Base-by-base conservation (phyloP, 495 filamentous ascomycete species). In the Margaritispora aquatica region DNA sequence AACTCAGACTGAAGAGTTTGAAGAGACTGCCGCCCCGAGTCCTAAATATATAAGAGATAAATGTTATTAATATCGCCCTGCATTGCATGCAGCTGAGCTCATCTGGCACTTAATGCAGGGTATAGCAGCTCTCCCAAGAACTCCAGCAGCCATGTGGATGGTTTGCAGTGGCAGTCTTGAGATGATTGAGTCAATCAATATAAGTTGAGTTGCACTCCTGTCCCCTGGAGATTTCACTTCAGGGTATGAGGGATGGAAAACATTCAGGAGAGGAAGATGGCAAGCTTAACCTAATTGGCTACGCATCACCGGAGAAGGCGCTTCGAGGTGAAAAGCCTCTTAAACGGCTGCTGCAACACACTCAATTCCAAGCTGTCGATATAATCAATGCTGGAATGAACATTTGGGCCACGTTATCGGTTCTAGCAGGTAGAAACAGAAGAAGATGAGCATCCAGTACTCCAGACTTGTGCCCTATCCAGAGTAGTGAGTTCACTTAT, bases 1-100 rank as follows among this genome's bases (percentile, higher is more conserved):
- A n/a, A 2, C 38, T 44, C 17, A 10, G 38, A 17, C 11, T 9
- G 7, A 8, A 44, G 4, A 41, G 63, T n/a, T n/a, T n/a, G n/a
- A n/a, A 65, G 50, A 54, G 55, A 65, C 63, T 61, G 58, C 63
- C 63, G 58, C 63, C n/a, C n/a, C n/a, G n/a, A n/a, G n/a, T 65
- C 58, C 63, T 62, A 62, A 65, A 59, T 44, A 44, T 44, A 44
- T 44, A 10, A n/a, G 29, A 44, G 38, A 44, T 44, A 55, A n/a
- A 50, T 21, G 44, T 58, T 60, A 65, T 65, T 61, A 65, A 57
- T 57, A 60, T 23, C 26, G 59, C 36, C 10, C 47, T 53, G 48
- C 51, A 53, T 56, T 57, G 36, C 13, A 29, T 53, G 48, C 51
- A 53, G 61, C 57, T 48, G 54, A 54, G 57, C 49, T 54, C 48